Percentiles rank a stretch among this genome's conserved stretches.
Conservation (phyloP, 176 grass and related monocot genomes). For the Pontederia paniculata region DNA sequence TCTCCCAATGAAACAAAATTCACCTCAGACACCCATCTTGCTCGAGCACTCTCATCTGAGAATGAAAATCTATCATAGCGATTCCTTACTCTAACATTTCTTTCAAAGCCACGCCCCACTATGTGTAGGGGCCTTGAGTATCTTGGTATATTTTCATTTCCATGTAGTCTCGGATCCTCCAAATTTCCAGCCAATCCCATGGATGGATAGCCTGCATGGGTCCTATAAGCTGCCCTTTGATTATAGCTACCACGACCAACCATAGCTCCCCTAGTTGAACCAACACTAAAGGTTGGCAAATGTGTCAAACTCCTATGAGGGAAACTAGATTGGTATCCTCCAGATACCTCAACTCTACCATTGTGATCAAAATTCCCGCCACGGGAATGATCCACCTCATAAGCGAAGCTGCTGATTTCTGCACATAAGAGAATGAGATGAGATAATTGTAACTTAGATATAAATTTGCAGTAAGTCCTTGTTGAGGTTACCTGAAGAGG, state of each 20-base stretch:
- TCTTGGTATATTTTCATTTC: slow-evolving; percentile 26
- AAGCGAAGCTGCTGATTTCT: background rate
- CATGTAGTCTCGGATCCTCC: background rate
- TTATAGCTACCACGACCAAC: slow-evolving; percentile 25
- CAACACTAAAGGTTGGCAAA: slow-evolving; percentile 23
- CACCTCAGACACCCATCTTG: slow-evolving; percentile 25
- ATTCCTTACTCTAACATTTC: slow-evolving; percentile 41
- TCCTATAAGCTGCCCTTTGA: slow-evolving; percentile 23
- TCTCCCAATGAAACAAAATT: background rate
- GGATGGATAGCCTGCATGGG: slow-evolving; percentile 13
- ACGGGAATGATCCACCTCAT: slow-evolving; percentile 12
- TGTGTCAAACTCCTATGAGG: slow-evolving; percentile 21
- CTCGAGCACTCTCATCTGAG: slow-evolving; percentile 14
- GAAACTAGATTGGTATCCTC: slow-evolving; percentile 12
- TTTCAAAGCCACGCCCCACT: slow-evolving; percentile 29
- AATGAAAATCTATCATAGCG: slow-evolving; percentile 32
- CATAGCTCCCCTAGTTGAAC: slow-evolving; percentile 9
- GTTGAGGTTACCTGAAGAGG: slow-evolving; percentile 31
- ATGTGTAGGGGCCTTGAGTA: slow-evolving; percentile 25
- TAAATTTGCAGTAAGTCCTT: background rate
- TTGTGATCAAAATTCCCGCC: slow-evolving; percentile 13
- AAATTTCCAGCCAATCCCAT: slow-evolving; percentile 25
- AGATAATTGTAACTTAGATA: slow-evolving; percentile 7
- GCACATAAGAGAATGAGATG: slow-evolving; percentile 8
- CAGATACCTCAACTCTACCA: slow-evolving; percentile 1